Evolutionary conservation across 225 moss, liverwort and hornwort species (phyloP), one percentile per base, ranked within the genome.

Genomic region (Sphagnum contortum): DNA sequence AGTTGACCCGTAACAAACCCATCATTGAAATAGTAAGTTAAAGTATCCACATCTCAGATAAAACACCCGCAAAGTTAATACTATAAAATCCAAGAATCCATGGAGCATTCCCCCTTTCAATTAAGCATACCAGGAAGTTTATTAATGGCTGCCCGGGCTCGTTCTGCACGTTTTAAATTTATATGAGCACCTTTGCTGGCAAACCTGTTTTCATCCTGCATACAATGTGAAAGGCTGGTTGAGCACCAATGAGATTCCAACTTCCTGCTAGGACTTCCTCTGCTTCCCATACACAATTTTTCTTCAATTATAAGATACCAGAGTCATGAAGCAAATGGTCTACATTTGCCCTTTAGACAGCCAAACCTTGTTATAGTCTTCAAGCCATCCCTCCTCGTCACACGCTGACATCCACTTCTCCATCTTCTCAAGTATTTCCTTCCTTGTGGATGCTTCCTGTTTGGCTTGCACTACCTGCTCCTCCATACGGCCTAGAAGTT

Each of bases 101-200:
- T 3, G 44, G 47, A 29, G 29, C 11, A 5, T 9, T 8, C 45
- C 44, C 9, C 52, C 6, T 52, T 52, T 6, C 52, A 52, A 52
- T 52, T 29, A 29, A 52, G 48, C n/a, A 64, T 75, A 95, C 92
- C 83, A 54, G 95, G 95, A 58, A 96, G 79, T 68, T 96, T 96
- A 12, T 79, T 78, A n/a, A 92, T 89, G 10, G 95, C 88, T 3
- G 90, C 76, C 0, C 95, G 88, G 2, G 95, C 95, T 48, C 86
- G 81, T 55, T 96, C 95, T 3, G 95, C 95, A 49, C 95, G 86
- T 72, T 92, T 96, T 5, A 96, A 77, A 64, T 90, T 96, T 0
- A 96, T 77, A 46, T 96, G 95, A 4, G 95, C 95, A 48, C 95
- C 95, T 74, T 96, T 96, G 73, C 95, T 96, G 0, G 95, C 95